Evolutionary conservation across 192 early-diverging fungal species (phyloP).

Genomic region (Backusella luteola): DNA sequence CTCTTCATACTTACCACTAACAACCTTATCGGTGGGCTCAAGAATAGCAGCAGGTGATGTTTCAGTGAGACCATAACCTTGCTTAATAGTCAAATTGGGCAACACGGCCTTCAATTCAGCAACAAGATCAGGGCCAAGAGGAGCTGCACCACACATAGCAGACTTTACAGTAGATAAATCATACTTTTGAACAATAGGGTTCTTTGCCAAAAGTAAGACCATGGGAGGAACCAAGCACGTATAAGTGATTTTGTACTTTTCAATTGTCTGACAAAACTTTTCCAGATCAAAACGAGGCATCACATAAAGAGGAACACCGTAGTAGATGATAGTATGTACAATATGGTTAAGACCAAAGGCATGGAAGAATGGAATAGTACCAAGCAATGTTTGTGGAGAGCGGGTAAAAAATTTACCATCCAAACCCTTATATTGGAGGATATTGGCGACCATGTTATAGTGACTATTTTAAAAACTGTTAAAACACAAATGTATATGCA

Average conservation of each 20-base stretch:
- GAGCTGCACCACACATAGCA: conserved; percentile 64
- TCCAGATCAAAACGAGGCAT: conserved; percentile 61
- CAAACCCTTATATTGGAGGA: conserved; percentile 4
- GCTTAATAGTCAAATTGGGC: conserved; percentile 37
- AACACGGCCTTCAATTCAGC: conserved; percentile 31
- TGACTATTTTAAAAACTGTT: conserved; percentile 37
- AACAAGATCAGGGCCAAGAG: conserved; percentile 51
- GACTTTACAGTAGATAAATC: conserved; percentile 53
- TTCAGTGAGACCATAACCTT: conserved; percentile 80
- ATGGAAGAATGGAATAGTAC: conserved; percentile 32
- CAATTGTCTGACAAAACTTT: conserved; percentile 67
- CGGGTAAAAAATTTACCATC: conserved; percentile 43
- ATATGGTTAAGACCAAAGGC: conserved; percentile 26
- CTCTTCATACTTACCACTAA: conserved; percentile 28
- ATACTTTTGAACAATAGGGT: conserved; percentile 61
- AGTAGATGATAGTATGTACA: conserved; percentile 7
- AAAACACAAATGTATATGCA: conserved; percentile 58
- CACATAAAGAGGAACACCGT: conserved; percentile 47
- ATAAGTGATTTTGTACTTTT: conserved; percentile 62
- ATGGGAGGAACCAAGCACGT: conserved; percentile 85
- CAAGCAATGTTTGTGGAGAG: not conserved
- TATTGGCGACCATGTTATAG: conserved; percentile 24
- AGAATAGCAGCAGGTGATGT: conserved; percentile 50
- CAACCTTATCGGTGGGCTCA: conserved; percentile 16
- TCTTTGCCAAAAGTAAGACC: conserved; percentile 58